These are phyloP conservation scores for Aureobasidium sp. DNA, from an alignment of 2,329 filamentous ascomycete species.

Conservation along the genomic window DNA sequence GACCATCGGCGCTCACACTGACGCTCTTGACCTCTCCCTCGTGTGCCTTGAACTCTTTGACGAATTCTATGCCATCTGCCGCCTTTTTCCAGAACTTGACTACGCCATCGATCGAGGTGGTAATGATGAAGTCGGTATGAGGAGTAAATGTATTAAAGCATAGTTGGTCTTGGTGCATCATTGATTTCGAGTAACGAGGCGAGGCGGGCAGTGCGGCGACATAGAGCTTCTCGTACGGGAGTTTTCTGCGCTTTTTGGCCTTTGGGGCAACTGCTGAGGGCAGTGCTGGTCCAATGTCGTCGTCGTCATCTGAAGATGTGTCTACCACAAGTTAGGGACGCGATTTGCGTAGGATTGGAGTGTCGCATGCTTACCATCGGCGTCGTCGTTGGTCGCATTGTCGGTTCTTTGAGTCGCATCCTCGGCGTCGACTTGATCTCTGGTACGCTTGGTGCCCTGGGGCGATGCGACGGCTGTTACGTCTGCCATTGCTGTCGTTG, in stretches of 20 bases:
- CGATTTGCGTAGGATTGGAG: neutral
- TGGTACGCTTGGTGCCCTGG: conserved; percentile 14
- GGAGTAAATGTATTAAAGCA: conserved; percentile 83
- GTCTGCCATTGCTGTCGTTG: neutral
- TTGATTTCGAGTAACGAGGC: conserved; percentile 78
- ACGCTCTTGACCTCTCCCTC: conserved; percentile 74
- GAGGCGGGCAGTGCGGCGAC: conserved; percentile 78
- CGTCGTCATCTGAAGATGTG: conserved; percentile 52
- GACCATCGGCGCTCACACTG: conserved; percentile 78
- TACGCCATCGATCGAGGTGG: conserved; percentile 85
- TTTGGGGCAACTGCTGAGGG: conserved; percentile 57
- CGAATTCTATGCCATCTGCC: conserved; percentile 84
- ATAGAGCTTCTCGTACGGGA: conserved; percentile 94
- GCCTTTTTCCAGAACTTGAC: conserved; percentile 99
- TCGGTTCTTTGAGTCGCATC: neutral
- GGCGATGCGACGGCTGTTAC: conserved; percentile 10
- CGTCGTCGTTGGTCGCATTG: conserved; percentile 10
- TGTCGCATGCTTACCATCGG: conserved; percentile 1
- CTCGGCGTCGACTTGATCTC: conserved; percentile 11
- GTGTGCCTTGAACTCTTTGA: conserved; percentile 95
- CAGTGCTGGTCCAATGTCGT: conserved; percentile 83
- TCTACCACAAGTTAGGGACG: neutral
- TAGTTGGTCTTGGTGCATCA: conserved; percentile 98
- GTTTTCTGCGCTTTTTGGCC: conserved; percentile 83
- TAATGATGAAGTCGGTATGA: conserved; percentile 89